These are phyloP conservation scores for Termitomyces sp. DNA, from an alignment of 768 basidiomycete genomes.

Conservation along the genomic window DNA sequence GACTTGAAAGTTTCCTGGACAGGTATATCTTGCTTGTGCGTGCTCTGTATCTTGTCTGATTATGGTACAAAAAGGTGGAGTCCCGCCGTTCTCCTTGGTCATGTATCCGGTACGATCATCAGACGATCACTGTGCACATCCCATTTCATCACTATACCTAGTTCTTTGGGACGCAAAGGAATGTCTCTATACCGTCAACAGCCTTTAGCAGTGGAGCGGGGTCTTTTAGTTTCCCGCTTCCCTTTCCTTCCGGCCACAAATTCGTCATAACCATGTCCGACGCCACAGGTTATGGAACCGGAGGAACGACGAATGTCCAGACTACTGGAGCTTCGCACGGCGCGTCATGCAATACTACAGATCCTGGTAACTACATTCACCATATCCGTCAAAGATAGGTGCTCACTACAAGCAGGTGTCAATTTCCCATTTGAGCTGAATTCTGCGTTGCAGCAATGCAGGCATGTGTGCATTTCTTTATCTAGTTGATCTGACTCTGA, in stretches of 20 bases:
- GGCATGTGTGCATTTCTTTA: conserved; percentile 28
- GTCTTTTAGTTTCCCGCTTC: conserved; percentile 42
- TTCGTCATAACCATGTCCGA: conserved; percentile 69
- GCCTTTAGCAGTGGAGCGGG: conserved; percentile 51
- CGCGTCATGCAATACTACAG: conserved; percentile 45
- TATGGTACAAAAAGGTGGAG: conserved; percentile 40
- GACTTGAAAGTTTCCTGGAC: conserved; percentile 55
- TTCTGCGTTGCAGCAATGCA: conserved; percentile 53
- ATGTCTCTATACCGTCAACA: conserved; percentile 47
- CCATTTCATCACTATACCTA: conserved; percentile 19
- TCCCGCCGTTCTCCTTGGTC: conserved; percentile 43
- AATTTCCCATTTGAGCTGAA: conserved; percentile 47
- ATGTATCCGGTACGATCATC: conserved; percentile 42
- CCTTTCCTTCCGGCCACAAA: conserved; percentile 28
- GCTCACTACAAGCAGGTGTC: conserved; percentile 20
- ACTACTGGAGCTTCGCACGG: conserved; percentile 41
- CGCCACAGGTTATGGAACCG: conserved; percentile 59
- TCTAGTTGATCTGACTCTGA: not conserved
- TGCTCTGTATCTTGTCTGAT: conserved; percentile 2
- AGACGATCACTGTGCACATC: not conserved
- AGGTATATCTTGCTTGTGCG: conserved; percentile 32
- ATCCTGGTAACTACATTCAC: conserved; percentile 24
- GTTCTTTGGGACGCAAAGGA: conserved; percentile 49
- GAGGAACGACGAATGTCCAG: conserved; percentile 48
- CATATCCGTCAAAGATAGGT: not conserved